Percentiles rank a stretch among this genome's conserved stretches.
phyloP scores from a whole-genome alignment of 2,329 filamentous ascomycete genomes.

The Aspergillus sergii region DNA sequence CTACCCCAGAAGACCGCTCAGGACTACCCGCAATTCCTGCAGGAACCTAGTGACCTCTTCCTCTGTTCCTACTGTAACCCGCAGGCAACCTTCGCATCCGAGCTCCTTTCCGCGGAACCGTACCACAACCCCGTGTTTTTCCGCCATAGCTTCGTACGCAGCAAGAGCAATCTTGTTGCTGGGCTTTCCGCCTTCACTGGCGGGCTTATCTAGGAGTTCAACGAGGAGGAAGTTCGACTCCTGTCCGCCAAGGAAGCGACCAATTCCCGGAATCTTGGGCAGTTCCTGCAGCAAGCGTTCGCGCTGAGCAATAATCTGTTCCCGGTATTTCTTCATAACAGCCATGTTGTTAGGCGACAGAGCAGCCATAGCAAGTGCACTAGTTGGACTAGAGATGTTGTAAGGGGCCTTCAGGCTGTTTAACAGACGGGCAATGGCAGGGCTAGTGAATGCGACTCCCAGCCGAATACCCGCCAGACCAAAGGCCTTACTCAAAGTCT shows the following conservation, averaged over 20 bases:
- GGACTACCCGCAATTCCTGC: slow-evolving; percentile 61
- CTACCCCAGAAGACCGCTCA: slow-evolving; percentile 51
- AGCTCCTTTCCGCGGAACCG: slow-evolving; percentile 91
- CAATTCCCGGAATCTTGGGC: slow-evolving; percentile 74
- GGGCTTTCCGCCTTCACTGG: slow-evolving; percentile 63
- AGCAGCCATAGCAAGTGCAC: slow-evolving; percentile 74
- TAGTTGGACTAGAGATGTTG: slow-evolving; percentile 88
- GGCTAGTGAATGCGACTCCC: slow-evolving; percentile 78
- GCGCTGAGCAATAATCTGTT: slow-evolving; percentile 73
- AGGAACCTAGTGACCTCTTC: slow-evolving; percentile 80
- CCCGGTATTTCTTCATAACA: slow-evolving; percentile 71
- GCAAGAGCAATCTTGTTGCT: slow-evolving; percentile 77
- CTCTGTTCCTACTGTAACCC: slow-evolving; percentile 91
- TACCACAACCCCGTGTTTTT: slow-evolving; percentile 86
- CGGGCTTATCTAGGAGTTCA: slow-evolving; percentile 73
- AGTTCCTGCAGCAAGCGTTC: slow-evolving; percentile 74
- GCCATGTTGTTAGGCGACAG: slow-evolving; percentile 67
- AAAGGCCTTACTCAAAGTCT: slow-evolving; percentile 97
- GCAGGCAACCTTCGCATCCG: slow-evolving; percentile 83
- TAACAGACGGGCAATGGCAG: slow-evolving; percentile 74
- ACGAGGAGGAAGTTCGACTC: slow-evolving; percentile 89
- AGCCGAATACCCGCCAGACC: slow-evolving; percentile 91
- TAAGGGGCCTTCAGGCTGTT: slow-evolving; percentile 97
- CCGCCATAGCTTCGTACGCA: slow-evolving; percentile 83
- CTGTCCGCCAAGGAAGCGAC: slow-evolving; percentile 75